Evolutionary conservation across 352 stramenopile species (phyloP).

Genomic region (Peronosclerospora sorghi): DNA sequence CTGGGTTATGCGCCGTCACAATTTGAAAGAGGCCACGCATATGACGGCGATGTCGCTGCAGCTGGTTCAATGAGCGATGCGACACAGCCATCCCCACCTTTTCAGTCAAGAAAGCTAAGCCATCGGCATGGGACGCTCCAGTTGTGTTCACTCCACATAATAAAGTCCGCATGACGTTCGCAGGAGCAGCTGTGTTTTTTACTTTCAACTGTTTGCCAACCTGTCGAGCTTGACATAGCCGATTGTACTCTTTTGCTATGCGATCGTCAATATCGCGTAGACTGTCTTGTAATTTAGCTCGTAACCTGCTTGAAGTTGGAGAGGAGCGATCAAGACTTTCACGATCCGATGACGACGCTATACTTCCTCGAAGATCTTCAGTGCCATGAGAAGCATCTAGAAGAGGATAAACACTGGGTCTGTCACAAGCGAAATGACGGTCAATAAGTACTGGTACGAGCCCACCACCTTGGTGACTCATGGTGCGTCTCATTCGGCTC

Average conservation of each 20-base stretch:
- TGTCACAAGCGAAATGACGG: constrained; percentile 6
- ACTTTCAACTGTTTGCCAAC: constrained; percentile 16
- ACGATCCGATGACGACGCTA: constrained; percentile 17
- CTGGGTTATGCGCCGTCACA: constrained; percentile 64
- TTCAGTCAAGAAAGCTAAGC: constrained; percentile 42
- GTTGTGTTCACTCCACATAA: constrained; percentile 39
- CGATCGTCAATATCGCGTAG: constrained; percentile 42
- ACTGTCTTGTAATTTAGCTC: constrained; percentile 51
- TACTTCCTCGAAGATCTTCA: constrained; percentile 10
- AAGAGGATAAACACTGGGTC: neutral
- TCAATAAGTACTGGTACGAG: constrained; percentile 33
- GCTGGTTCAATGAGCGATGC: constrained; percentile 64
- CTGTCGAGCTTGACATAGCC: constrained; percentile 24
- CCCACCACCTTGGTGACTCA: constrained; percentile 13
- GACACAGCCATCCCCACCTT: constrained; percentile 43
- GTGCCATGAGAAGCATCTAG: constrained; percentile 31
- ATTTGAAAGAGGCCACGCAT: constrained; percentile 73
- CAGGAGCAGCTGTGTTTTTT: constrained; percentile 11
- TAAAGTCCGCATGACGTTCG: constrained; percentile 48
- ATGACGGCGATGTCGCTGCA: constrained; percentile 69
- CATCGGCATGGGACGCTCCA: constrained; percentile 30
- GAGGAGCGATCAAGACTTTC: constrained; percentile 16
- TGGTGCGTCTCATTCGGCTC: constrained; percentile 31
- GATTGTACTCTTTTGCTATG: constrained; percentile 33
- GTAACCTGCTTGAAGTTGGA: constrained; percentile 34